phyloP scores from a whole-genome alignment of 176 grass and related monocot species.

The Guadua angustifolia region DNA sequence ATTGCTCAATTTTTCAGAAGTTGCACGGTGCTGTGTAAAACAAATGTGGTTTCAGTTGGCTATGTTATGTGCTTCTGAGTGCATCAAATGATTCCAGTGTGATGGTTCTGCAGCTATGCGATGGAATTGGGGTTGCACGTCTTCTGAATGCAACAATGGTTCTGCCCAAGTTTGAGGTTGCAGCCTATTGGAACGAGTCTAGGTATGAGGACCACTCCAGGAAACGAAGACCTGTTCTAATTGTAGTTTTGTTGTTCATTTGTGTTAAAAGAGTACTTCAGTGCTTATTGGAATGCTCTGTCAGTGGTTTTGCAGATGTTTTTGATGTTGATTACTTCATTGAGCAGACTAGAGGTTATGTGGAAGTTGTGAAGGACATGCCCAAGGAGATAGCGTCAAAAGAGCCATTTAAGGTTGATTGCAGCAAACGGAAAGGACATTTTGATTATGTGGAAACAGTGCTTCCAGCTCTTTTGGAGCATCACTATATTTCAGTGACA shows the following conservation, averaged over 20 bases:
- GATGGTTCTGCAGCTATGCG: conserved; percentile 71
- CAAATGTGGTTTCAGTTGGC: not conserved
- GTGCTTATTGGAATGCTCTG: conserved; percentile 48
- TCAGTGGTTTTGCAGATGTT: conserved; percentile 92
- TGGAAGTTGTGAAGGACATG: conserved; percentile 77
- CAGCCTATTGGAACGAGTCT: conserved; percentile 96
- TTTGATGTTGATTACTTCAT: conserved; percentile 96
- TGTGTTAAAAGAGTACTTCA: conserved; percentile 1
- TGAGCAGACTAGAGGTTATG: conserved; percentile 78
- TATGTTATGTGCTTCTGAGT: not conserved
- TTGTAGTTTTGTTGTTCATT: conserved; percentile 18
- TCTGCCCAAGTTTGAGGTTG: conserved; percentile 89
- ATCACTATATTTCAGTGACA: conserved; percentile 79
- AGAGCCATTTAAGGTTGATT: conserved; percentile 86
- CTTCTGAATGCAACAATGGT: conserved; percentile 91
- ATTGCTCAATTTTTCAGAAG: not conserved
- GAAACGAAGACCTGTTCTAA: not conserved
- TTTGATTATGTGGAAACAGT: conserved; percentile 83
- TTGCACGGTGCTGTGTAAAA: not conserved
- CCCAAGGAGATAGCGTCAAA: conserved; percentile 66
- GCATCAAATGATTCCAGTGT: not conserved
- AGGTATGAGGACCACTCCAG: conserved; percentile 51
- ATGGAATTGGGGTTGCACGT: conserved; percentile 77
- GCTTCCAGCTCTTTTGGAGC: conserved; percentile 73
- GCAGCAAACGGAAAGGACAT: conserved; percentile 81